Evolutionary conservation across 495 filamentous ascomycete genomes (phyloP).

Genomic region (Parathielavia appendiculata): DNA sequence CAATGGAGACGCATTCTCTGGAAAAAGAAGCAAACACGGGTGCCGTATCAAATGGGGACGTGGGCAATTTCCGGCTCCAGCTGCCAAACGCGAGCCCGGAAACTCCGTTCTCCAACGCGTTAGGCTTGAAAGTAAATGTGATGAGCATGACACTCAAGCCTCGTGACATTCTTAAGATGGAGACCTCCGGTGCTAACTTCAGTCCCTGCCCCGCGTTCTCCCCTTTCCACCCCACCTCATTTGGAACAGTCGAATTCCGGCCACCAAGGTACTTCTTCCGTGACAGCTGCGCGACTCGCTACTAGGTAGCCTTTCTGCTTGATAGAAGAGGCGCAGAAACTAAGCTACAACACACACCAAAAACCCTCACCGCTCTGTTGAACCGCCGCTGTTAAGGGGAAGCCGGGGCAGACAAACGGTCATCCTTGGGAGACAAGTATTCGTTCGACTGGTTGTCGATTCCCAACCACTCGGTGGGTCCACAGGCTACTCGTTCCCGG

Average conservation of each 20-base stretch:
- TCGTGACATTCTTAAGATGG: slow-evolving; percentile 10
- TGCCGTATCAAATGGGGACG: slow-evolving; percentile 9
- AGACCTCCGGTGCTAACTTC: slow-evolving; percentile 9
- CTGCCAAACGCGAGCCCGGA: slow-evolving; percentile 10
- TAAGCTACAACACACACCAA: neutral
- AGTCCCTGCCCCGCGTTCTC: slow-evolving; percentile 24
- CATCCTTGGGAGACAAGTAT: neutral
- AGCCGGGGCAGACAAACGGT: slow-evolving; percentile 7
- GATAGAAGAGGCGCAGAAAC: slow-evolving; percentile 4
- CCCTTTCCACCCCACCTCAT: slow-evolving; percentile 20
- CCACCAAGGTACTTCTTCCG: slow-evolving; percentile 16
- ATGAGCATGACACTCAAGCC: neutral
- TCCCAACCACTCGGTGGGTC: slow-evolving; percentile 23
- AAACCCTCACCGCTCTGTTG: slow-evolving; percentile 21
- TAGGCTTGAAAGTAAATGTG: neutral
- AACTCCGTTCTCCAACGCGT: slow-evolving; percentile 19
- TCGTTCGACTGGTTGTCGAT: slow-evolving; percentile 10
- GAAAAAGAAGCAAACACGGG: neutral
- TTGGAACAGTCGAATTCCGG: neutral
- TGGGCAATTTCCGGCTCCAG: slow-evolving; percentile 13
- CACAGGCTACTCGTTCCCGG: slow-evolving; percentile 15
- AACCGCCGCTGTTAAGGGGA: neutral
- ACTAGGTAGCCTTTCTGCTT: neutral
- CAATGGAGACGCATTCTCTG: neutral
- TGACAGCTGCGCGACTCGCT: slow-evolving; percentile 11